Evolutionary conservation across 1,284 basidiomycete genomes (phyloP).

Genomic region (Cerrena zonata): DNA sequence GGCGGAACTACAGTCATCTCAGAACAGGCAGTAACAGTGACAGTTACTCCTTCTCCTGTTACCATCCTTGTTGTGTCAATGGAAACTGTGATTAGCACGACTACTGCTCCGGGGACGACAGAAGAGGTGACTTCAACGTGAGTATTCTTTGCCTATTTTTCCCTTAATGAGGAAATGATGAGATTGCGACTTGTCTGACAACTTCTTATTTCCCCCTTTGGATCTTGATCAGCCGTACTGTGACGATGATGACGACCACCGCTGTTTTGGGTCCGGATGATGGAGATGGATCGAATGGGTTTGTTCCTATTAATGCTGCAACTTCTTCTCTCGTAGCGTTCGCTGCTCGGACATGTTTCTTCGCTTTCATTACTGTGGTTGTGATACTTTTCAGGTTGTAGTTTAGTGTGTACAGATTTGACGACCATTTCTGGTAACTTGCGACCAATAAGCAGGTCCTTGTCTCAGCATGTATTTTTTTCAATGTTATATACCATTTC

Average conservation of each 20-base stretch:
- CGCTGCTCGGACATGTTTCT: neutral
- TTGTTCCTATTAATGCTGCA: constrained; percentile 4
- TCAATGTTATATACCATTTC: too few species aligned
- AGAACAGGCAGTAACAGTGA: constrained; percentile 7
- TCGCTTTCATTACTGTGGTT: neutral
- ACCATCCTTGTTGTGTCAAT: constrained; percentile 25
- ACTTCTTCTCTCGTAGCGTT: neutral
- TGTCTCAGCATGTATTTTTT: too few species aligned
- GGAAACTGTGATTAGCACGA: constrained; percentile 24
- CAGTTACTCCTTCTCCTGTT: constrained; percentile 18
- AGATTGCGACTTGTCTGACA: neutral
- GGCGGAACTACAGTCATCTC: neutral
- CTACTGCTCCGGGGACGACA: constrained; percentile 14
- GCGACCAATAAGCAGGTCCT: too few species aligned
- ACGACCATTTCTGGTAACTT: too few species aligned
- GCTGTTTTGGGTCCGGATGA: neutral
- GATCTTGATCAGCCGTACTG: neutral
- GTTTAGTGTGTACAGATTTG: too few species aligned
- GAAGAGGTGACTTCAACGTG: constrained; percentile 1
- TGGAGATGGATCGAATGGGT: neutral
- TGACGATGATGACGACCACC: neutral
- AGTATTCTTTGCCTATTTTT: neutral
- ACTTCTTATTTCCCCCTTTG: neutral
- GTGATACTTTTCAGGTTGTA: neutral
- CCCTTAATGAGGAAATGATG: neutral